Evolutionary conservation across 1,284 basidiomycete genomes (phyloP).

Genomic region (Cutaneotrichosporon sp.): DNA sequence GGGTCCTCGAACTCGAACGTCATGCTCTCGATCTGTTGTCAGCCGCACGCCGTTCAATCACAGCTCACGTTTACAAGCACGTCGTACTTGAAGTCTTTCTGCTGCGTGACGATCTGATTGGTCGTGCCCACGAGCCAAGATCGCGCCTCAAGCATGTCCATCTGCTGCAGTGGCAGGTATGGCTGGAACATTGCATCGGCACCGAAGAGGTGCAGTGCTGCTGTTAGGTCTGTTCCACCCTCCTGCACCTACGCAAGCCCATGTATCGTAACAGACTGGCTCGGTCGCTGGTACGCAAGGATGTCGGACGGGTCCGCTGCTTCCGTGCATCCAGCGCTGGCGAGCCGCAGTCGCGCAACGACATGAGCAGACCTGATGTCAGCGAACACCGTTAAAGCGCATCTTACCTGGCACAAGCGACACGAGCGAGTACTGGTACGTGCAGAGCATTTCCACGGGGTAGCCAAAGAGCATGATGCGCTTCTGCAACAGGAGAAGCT

Average conservation of each 20-base stretch:
- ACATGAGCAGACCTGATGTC: constrained; percentile 67
- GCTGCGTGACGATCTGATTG: constrained; percentile 91
- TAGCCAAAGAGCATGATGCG: constrained; percentile 95
- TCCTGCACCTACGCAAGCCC: constrained; percentile 79
- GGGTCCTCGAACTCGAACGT: constrained; percentile 78
- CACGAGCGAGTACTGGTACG: constrained; percentile 93
- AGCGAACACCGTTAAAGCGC: neutral
- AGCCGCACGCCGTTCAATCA: neutral
- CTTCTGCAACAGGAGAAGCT: constrained; percentile 88
- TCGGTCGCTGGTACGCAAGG: constrained; percentile 80
- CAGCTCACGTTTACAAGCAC: constrained; percentile 75
- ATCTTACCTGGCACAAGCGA: constrained; percentile 68
- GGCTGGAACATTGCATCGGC: constrained; percentile 96
- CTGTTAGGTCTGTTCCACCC: neutral
- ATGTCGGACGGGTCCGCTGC: constrained; percentile 62
- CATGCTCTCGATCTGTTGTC: constrained; percentile 68
- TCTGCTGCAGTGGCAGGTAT: constrained; percentile 91
- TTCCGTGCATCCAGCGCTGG: constrained; percentile 66
- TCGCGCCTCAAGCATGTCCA: constrained; percentile 74
- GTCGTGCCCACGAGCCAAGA: constrained; percentile 85
- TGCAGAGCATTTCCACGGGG: constrained; percentile 92
- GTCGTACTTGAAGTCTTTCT: constrained; percentile 75
- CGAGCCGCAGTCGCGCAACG: constrained; percentile 85
- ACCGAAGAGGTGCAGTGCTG: constrained; percentile 59
- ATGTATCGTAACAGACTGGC: constrained; percentile 86